Evolutionary conservation across 768 basidiomycete species (phyloP), one percentile per base, ranked within the genome.

Genomic region (Naematelia aurantialba): DNA sequence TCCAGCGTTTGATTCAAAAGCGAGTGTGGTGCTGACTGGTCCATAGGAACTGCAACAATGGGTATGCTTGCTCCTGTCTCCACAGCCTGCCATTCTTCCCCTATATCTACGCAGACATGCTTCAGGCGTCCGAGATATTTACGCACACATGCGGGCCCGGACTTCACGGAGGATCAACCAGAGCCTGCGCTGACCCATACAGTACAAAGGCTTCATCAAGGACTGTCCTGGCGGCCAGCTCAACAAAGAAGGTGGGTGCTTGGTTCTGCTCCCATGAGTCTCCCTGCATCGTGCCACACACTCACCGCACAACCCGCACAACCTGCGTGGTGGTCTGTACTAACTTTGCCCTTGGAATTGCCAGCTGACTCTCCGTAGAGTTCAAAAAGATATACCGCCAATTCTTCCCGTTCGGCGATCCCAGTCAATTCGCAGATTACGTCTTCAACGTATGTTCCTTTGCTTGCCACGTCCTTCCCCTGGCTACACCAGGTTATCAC

Each of bases 371-470:
- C 11, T 34, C 34, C 5, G n/a, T 60, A 69, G 93, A 93, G 77
- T 99, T 99, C 80, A 83, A 88, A 72, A 87, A 88, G 78, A 99
- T 99, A 82, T 99, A 98, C 84, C 91, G 92, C 76, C 96, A 98
- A 78, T 99, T 99, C 87, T 99, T 99, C 82, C 96, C 96, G 24
- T 99, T 99, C 72, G 96, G 96, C 62, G 94, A 99, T 78, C 94
- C 96, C 5, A 85, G 81, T 59, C 89, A 94, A 76, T 99, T 99
- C 73, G 92, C 96, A 39, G 89, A 97, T 78, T 93, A 94, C 70
- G 94, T 99, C 72, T 99, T 99, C 83, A 92, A 96, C 72, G 93
- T 97, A 56, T 56, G 68, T 53, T 30, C 1, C 51, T 39, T 19
- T 13, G 3, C 4, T 2, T 21, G 2, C 17, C 8, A 29, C 2